These are phyloP conservation scores for Aspergillus versicolor DNA, from an alignment of 2,329 filamentous ascomycete species.

Conservation along the genomic window DNA sequence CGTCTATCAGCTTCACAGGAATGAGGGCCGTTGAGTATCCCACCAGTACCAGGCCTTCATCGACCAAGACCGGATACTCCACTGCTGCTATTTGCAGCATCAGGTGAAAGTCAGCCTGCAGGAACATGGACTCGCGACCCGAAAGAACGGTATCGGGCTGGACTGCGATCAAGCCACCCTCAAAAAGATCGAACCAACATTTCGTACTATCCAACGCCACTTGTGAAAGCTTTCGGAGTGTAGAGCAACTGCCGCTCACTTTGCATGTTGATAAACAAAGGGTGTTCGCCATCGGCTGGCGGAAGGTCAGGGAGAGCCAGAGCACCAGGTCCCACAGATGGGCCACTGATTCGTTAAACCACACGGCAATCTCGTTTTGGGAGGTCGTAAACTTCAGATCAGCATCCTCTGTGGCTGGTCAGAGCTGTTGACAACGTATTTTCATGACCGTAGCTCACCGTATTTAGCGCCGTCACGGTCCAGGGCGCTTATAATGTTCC, in stretches of 20 bases:
- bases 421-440: too few relatives aligned
- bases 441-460: too few relatives aligned
- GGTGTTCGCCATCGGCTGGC: not conserved
- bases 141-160: not conserved
- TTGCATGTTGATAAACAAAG: not conserved
- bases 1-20: not conserved
- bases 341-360: not conserved
- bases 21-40: not conserved
- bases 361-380: not conserved
- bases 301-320: not conserved
- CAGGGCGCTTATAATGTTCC: too few relatives aligned
- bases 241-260: not conserved
- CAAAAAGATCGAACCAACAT: not conserved
- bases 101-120: not conserved
- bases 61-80: not conserved
- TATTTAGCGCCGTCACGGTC: too few relatives aligned
- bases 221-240: not conserved
- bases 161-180: not conserved
- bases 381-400: too few relatives aligned
- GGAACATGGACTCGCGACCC: not conserved
- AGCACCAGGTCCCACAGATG: not conserved
- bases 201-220: not conserved
- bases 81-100: not conserved
- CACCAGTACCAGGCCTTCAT: not conserved
- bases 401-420: too few relatives aligned